A percentile compares a stretch with the other conserved stretches of the same genome.
Conservation (phyloP, 108 stramenopile species). For the Nitzschia sp. region DNA sequence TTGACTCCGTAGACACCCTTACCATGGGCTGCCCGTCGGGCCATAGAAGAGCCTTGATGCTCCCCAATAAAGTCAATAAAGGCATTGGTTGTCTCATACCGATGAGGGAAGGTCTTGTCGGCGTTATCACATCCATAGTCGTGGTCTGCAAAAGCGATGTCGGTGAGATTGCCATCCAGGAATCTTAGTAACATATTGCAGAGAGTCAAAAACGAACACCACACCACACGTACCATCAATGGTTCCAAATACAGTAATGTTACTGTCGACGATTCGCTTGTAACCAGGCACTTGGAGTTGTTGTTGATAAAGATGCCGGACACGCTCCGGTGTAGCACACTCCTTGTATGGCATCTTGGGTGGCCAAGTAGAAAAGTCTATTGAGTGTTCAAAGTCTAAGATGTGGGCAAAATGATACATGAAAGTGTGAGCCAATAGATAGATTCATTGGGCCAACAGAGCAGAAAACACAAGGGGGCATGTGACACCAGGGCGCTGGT, state of each 20-base stretch:
- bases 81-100: slow-evolving; percentile 43
- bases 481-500: no score
- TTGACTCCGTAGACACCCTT: slow-evolving; percentile 80
- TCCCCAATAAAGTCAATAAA: slow-evolving; percentile 69
- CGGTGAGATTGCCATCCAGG: not conserved
- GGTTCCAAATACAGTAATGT: slow-evolving; percentile 66
- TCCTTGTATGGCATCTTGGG: slow-evolving; percentile 36
- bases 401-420: not conserved
- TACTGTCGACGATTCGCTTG: slow-evolving; percentile 38
- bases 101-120: slow-evolving; percentile 53
- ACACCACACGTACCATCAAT: slow-evolving; percentile 47
- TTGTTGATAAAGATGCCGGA: slow-evolving; percentile 39
- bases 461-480: no score
- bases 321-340: slow-evolving; percentile 34
- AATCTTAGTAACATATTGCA: not conserved
- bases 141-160: slow-evolving; percentile 44
- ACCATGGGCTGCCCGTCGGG: slow-evolving; percentile 48
- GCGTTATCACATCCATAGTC: slow-evolving; percentile 82
- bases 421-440: not conserved
- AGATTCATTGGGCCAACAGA: no score
- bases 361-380: slow-evolving; percentile 38
- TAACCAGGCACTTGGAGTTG: slow-evolving; percentile 58
- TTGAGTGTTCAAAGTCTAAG: slow-evolving; percentile 7
- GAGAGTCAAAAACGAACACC: not conserved
- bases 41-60: slow-evolving; percentile 38